These are phyloP conservation scores for Keithomyces neogunnii DNA, from an alignment of 2,329 filamentous ascomycete genomes.

Conservation along the genomic window DNA sequence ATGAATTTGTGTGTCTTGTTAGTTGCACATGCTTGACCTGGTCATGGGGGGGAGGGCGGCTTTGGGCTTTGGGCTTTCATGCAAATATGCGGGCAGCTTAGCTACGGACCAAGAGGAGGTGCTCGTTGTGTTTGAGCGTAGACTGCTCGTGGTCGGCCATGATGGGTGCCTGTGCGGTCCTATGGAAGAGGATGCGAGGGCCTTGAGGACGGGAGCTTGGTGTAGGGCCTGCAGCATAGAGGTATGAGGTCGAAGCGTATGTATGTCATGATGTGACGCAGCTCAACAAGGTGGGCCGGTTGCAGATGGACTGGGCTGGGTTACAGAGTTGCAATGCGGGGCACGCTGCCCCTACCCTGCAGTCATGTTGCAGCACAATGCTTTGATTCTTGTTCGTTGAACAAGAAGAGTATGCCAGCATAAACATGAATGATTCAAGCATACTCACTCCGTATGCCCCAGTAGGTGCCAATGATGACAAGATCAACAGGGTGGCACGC, in stretches of 20 bases:
- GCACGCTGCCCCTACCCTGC: no score
- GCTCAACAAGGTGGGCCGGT: no score
- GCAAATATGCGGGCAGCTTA: neutral
- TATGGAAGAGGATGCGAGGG: neutral
- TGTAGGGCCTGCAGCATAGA: neutral
- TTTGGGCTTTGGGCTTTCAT: no score
- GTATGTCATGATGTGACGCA: neutral
- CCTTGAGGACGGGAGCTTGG: neutral
- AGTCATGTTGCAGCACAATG: no score
- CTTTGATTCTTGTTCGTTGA: neutral
- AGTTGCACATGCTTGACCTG: no score
- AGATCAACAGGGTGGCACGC: neutral
- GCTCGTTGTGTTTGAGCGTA: conserved; percentile 65
- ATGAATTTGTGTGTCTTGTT: no score
- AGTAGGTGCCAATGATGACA: neutral
- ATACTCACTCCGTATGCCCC: no score
- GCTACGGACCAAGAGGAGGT: conserved; percentile 57
- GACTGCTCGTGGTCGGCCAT: conserved; percentile 56
- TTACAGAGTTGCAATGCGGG: no score
- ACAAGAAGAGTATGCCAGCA: no score
- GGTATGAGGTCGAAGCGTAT: neutral
- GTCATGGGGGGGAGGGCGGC: no score
- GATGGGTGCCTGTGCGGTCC: neutral
- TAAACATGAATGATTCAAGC: no score
- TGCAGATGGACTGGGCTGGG: no score